These are phyloP conservation scores for Adansonia madagascariensis DNA, from an alignment of 441 rosid genomes.

Conservation along the genomic window DNA sequence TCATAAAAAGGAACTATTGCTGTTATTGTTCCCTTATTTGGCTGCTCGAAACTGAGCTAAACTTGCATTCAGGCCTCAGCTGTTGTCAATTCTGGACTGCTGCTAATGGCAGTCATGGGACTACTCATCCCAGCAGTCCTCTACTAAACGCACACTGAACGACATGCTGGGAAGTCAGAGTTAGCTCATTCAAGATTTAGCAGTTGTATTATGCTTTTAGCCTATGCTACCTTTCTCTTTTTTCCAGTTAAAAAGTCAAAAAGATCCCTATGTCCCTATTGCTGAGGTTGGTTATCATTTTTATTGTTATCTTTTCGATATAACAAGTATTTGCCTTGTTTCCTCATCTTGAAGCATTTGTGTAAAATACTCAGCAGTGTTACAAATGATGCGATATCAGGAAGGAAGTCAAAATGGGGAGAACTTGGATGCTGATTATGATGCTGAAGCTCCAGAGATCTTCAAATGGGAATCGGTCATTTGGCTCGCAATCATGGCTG, in stretches of 20 bases:
- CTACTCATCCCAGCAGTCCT: constrained; percentile 85
- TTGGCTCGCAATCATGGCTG: constrained; percentile 76
- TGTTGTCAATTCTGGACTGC: constrained; percentile 73
- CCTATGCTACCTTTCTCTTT: constrained; percentile 69
- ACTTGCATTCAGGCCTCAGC: constrained; percentile 59
- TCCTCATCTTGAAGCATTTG: not conserved
- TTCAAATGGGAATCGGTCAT: constrained; percentile 78
- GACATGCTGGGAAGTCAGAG: constrained; percentile 83
- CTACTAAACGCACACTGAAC: constrained; percentile 75
- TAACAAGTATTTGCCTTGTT: constrained; percentile 1
- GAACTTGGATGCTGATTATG: not conserved
- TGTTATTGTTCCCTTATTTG: no score
- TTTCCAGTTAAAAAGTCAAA: constrained; percentile 69
- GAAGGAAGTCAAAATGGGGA: constrained; percentile 39
- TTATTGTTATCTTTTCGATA: not conserved
- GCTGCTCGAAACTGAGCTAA: constrained; percentile 25
- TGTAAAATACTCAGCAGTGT: constrained; percentile 15
- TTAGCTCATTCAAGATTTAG: constrained; percentile 86
- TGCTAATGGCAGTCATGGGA: constrained; percentile 93
- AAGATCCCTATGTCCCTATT: constrained; percentile 52
- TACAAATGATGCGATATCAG: constrained; percentile 40
- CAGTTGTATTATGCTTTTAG: constrained; percentile 84
- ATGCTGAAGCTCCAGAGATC: constrained; percentile 79
- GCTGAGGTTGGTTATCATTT: constrained; percentile 55
- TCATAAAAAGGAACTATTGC: constrained; percentile 51